A percentile compares a stretch with the other conserved stretches of the same genome.
phyloP scores from a whole-genome alignment of 805 yeast species.

The Candida adriatica region DNA sequence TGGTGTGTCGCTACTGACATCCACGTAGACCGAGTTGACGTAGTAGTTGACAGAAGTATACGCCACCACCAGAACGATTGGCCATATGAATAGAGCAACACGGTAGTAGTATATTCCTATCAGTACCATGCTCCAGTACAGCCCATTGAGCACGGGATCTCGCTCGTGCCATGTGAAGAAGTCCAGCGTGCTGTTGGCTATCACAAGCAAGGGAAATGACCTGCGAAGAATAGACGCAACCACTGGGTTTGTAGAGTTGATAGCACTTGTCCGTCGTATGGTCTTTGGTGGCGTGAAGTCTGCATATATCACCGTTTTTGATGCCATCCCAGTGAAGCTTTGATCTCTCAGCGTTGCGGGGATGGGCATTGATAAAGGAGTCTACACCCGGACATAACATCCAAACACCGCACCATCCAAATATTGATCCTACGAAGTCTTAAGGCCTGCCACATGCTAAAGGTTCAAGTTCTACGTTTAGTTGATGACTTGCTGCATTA shows the following conservation, averaged over 20 bases:
- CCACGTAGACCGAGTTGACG: slow-evolving; percentile 35
- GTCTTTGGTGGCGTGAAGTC: slow-evolving; percentile 10
- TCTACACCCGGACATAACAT: too few relatives aligned
- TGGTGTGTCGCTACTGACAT: slow-evolving; percentile 36
- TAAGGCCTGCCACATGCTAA: too few relatives aligned
- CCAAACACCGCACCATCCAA: too few relatives aligned
- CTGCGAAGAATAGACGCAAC: slow-evolving; percentile 36
- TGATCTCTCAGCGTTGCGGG: too few relatives aligned
- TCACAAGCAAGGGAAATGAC: slow-evolving; percentile 37
- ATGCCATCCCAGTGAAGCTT: slow-evolving; percentile 5
- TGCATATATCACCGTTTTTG: slow-evolving; percentile 5
- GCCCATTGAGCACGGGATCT: slow-evolving; percentile 33
- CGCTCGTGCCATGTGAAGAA: slow-evolving; percentile 42
- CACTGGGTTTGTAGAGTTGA: slow-evolving; percentile 24
- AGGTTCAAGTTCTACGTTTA: too few relatives aligned
- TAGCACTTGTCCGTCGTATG: slow-evolving; percentile 5
- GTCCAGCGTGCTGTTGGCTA: slow-evolving; percentile 35
- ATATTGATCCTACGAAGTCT: too few relatives aligned
- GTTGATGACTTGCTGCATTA: too few relatives aligned
- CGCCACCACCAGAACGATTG: slow-evolving; percentile 28
- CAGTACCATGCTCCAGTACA: slow-evolving; percentile 31
- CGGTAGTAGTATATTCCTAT: slow-evolving; percentile 35
- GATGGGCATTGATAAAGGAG: too few relatives aligned
- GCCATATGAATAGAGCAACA: slow-evolving; percentile 22
- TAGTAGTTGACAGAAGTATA: slow-evolving; percentile 37